Conservation (phyloP, 208 protist genomes). For the Acanthamoeba royreba region DNA sequence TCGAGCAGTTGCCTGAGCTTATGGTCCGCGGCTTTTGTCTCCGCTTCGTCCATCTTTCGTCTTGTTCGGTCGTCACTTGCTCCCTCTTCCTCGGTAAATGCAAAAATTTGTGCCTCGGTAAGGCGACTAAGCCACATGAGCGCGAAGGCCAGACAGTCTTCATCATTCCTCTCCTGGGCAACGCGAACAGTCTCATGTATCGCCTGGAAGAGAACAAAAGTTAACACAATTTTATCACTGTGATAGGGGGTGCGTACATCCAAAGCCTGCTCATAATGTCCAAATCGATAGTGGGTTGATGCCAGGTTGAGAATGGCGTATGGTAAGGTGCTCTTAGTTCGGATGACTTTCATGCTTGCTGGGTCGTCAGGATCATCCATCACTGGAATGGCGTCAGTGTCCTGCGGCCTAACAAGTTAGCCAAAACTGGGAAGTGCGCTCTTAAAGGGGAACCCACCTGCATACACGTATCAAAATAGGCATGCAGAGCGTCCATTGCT, state of each 20-base stretch:
- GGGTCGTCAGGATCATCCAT: background rate
- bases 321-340: background rate
- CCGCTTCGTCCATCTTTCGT: background rate
- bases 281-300: slow-evolving; percentile 6
- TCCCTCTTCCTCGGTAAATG: background rate
- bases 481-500: background rate
- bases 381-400: background rate
- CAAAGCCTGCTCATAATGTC: background rate
- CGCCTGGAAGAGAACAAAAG: background rate
- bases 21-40: background rate
- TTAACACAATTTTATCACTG: too few relatives aligned
- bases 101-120: background rate
- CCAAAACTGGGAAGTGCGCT: background rate
- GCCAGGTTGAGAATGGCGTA: slow-evolving; percentile 20
- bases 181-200: slow-evolving; percentile 9
- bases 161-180: slow-evolving; percentile 17
- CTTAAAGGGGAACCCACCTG: background rate
- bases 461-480: slow-evolving; percentile 8
- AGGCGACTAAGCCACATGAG: background rate
- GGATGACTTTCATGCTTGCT: background rate
- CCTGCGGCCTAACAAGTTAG: background rate
- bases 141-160: slow-evolving; percentile 1
- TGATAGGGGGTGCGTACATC: background rate
- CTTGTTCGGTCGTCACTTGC: background rate
- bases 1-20: slow-evolving; percentile 7